Evolutionary conservation across 805 yeast genomes (phyloP), one percentile per base, ranked within the genome.

Genomic region (Torulaspora gathmanii): DNA sequence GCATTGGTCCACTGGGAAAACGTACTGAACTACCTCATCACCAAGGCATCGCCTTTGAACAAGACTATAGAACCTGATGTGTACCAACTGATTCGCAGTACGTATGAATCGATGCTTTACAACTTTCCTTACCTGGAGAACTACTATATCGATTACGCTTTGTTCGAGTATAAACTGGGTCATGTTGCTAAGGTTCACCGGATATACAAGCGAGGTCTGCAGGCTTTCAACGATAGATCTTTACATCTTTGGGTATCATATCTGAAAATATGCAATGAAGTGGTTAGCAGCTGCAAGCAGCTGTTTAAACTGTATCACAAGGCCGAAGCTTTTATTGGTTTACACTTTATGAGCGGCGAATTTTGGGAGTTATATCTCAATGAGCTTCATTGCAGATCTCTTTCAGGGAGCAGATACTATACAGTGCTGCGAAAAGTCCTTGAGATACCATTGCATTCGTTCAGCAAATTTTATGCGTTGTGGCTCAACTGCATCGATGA

Each of bases 341-440:
- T 61, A 45, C 70, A 65, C 53, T 65, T 54, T 36, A 55, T 52
- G 42, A 55, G 63, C 42, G 65, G 66, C 12, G 67, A 61, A 31
- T 65, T 64, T 51, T 65, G 70, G 70, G 57, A 55, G 23, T 23
- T 65, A 35, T 65, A 65, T 38, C 42, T 65, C 23, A 50, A 59
- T 9, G 67, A 61, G 37, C 25, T 63, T 5, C 37, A 44, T 27
- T 46, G 48, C 37, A 52, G 65, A 29, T 54, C 63, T 34, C 44
- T 56, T 0, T 52, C 47, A 7, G 47, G 44, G n/a, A 38, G 36
- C 5, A 50, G 55, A 29, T 64, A 61, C 44, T 46, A 57, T n/a
- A 50, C 52, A 16, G 48, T 58, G 4, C 51, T 65, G 11, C 53
- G 69, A 33, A 57, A 64, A 31, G 43, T 62, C 2, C 33, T 65